These are phyloP conservation scores for Fusarium sp. DNA, from an alignment of 2,329 filamentous ascomycete species.

Conservation along the genomic window DNA sequence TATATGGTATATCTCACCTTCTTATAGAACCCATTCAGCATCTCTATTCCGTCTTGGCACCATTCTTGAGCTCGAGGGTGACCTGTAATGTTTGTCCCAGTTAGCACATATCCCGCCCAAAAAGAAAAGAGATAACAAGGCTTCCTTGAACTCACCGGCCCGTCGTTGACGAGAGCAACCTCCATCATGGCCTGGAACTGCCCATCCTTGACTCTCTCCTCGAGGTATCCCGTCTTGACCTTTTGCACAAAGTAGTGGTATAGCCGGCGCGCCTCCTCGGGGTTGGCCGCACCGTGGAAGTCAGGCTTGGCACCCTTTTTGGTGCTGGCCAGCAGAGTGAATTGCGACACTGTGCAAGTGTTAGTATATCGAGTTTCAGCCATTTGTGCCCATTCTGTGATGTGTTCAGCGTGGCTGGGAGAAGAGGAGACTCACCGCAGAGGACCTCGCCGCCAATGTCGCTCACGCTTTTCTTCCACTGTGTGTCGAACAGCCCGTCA, in stretches of 20 bases:
- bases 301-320: slow-evolving; percentile 96
- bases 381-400: background rate
- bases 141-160: slow-evolving; percentile 64
- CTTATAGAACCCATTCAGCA: slow-evolving; percentile 14
- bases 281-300: slow-evolving; percentile 88
- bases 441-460: slow-evolving; percentile 93
- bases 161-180: slow-evolving; percentile 90
- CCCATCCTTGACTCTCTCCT: slow-evolving; percentile 90
- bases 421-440: slow-evolving; percentile 73
- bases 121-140: background rate
- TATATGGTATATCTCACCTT: slow-evolving; percentile 1
- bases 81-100: slow-evolving; percentile 33
- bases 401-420: slow-evolving; percentile 2
- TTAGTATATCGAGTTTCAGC: slow-evolving; percentile 2
- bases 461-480: slow-evolving; percentile 93
- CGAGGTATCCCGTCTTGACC: slow-evolving; percentile 77
- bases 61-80: slow-evolving; percentile 47
- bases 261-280: slow-evolving; percentile 81
- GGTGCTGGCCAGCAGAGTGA: slow-evolving; percentile 91
- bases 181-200: slow-evolving; percentile 99
- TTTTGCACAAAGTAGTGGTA: slow-evolving; percentile 88
- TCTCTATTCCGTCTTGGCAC: slow-evolving; percentile 34
- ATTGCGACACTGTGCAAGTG: slow-evolving; percentile 82
- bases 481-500: slow-evolving; percentile 8
- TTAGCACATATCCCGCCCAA: background rate